phyloP scores from a whole-genome alignment of 192 early-diverging fungal species.

The Coemansia sp. region DNA sequence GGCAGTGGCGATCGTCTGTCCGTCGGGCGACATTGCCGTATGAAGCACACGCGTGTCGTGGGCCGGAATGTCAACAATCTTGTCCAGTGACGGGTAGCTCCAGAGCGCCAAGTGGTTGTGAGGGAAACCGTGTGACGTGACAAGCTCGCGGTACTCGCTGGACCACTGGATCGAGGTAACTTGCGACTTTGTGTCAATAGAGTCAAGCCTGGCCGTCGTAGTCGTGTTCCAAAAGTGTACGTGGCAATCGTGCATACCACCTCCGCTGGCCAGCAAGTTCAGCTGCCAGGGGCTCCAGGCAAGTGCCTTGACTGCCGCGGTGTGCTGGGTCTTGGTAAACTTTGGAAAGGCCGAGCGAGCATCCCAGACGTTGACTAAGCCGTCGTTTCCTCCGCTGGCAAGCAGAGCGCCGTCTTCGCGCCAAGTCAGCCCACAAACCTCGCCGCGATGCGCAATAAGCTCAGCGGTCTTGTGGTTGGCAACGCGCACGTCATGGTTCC shows the following conservation, averaged over 20 bases:
- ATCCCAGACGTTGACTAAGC: conserved; percentile 89
- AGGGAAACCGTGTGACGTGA: conserved; percentile 89
- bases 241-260: conserved; percentile 83
- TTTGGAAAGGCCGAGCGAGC: conserved; percentile 62
- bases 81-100: conserved; percentile 71
- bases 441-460: conserved; percentile 65
- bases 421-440: conserved; percentile 92
- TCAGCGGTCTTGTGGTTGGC: conserved; percentile 76
- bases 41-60: conserved; percentile 89
- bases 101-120: conserved; percentile 84
- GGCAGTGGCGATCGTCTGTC: conserved; percentile 86
- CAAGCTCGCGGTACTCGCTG: conserved; percentile 76
- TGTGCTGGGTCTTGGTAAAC: conserved; percentile 70
- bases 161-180: conserved; percentile 94
- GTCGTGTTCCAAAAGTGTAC: conserved; percentile 92
- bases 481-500: conserved; percentile 92
- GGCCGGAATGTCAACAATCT: conserved; percentile 74
- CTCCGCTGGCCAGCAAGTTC: conserved; percentile 83
- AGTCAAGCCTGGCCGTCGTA: conserved; percentile 59
- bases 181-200: conserved; percentile 80
- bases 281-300: conserved; percentile 95
- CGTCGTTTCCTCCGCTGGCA: conserved; percentile 95
- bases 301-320: conserved; percentile 88
- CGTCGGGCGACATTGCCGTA: conserved; percentile 86
- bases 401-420: conserved; percentile 70